Conservation (phyloP, 441 rosid genomes). For the Gossypium gossypioides region DNA sequence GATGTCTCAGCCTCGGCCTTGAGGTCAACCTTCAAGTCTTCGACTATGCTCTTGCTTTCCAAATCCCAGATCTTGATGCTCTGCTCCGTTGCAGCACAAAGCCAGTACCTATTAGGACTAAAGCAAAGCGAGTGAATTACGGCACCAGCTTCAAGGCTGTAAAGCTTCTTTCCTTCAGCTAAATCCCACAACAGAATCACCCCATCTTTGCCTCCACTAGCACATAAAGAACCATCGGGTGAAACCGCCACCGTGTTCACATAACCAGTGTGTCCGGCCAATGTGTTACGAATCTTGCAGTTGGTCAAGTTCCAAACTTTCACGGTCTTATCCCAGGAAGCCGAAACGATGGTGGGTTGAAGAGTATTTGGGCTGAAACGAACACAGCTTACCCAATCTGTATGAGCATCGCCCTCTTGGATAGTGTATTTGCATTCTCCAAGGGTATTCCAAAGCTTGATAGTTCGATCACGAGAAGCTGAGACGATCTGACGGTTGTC, state of each 20-base stretch:
- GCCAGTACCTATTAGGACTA: conserved; percentile 96
- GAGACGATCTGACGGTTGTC: conserved; percentile 98
- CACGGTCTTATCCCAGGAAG: conserved; percentile 73
- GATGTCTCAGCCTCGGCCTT: conserved; percentile 81
- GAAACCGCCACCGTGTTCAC: conserved; percentile 91
- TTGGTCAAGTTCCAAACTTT: conserved; percentile 88
- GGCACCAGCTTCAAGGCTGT: conserved; percentile 68
- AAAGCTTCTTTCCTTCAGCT: conserved; percentile 87
- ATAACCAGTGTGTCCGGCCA: conserved; percentile 72
- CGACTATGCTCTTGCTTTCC: conserved; percentile 86
- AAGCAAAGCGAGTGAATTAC: conserved; percentile 74
- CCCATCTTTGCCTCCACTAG: conserved; percentile 93
- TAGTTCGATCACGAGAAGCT: conserved; percentile 77
- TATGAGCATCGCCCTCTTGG: conserved; percentile 62
- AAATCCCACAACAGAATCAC: conserved; percentile 83
- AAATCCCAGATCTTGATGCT: conserved; percentile 93
- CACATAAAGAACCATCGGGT: conserved; percentile 91
- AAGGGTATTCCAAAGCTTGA: conserved; percentile 82
- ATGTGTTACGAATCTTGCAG: conserved; percentile 66
- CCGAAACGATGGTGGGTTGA: conserved; percentile 75
- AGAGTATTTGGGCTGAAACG: conserved; percentile 72
- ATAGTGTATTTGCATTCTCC: conserved; percentile 92
- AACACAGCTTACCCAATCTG: conserved; percentile 82
- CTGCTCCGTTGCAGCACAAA: conserved; percentile 79
- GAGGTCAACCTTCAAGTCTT: conserved; percentile 86